phyloP scores from a whole-genome alignment of 2,329 filamentous ascomycete genomes.

The Colletotrichum salicis region DNA sequence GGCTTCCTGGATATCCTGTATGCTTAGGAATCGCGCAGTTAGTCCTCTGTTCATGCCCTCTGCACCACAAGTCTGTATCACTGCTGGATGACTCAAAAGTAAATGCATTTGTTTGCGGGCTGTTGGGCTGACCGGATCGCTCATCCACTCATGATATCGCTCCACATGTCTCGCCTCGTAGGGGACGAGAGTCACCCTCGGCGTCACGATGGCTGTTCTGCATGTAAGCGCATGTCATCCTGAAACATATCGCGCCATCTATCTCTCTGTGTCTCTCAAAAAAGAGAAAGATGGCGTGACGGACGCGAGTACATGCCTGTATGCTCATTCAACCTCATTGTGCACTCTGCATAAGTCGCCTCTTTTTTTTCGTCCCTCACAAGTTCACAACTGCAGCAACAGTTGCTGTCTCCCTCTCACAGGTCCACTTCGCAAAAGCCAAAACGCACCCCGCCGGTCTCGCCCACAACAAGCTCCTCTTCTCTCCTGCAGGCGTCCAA shows the following conservation, averaged over 20 bases:
- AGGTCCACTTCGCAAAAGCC: constrained; percentile 12
- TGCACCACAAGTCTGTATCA: neutral
- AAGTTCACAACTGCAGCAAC: no score
- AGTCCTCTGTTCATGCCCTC: neutral
- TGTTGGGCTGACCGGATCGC: constrained; percentile 69
- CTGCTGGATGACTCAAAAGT: neutral
- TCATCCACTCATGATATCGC: constrained; percentile 92
- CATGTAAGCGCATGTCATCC: neutral
- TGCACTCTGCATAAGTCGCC: neutral
- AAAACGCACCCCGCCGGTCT: constrained; percentile 8
- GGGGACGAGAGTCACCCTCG: constrained; percentile 79
- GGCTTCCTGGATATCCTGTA: constrained; percentile 78
- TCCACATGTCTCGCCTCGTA: constrained; percentile 85
- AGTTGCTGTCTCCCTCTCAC: neutral
- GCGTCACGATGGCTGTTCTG: constrained; percentile 71
- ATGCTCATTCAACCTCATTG: constrained; percentile 58
- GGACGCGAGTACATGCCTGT: constrained; percentile 48
- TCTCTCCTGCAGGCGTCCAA: constrained; percentile 24
- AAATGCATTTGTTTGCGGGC: neutral
- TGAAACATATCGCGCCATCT: no score
- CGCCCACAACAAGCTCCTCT: constrained; percentile 13
- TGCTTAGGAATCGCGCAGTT: neutral
- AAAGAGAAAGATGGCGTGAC: neutral
- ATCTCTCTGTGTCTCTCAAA: no score
- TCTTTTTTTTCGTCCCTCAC: no score